Percentiles rank a stretch among this genome's conserved stretches.
phyloP scores from a whole-genome alignment of 352 stramenopile genomes.

The Phytophthora citricola region DNA sequence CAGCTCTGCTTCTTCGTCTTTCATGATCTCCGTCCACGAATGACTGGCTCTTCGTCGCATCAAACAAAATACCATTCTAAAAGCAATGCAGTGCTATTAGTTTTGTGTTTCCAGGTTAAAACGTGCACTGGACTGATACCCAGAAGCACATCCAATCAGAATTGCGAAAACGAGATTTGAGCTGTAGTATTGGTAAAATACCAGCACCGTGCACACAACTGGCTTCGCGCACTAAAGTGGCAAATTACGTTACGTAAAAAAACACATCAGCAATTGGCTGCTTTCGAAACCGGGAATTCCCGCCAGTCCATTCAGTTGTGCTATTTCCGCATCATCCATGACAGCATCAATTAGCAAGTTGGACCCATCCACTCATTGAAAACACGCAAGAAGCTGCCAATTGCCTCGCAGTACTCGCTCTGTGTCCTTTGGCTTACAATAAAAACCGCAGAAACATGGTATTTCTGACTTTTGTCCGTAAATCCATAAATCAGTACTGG shows the following conservation, averaged over 20 bases:
- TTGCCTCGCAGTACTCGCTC: background rate
- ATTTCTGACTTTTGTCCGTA: background rate
- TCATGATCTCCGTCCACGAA: background rate
- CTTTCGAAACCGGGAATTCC: background rate
- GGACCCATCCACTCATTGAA: background rate
- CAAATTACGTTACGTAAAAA: conserved; percentile 20
- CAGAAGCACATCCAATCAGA: background rate
- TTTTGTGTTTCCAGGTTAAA: background rate
- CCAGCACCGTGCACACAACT: background rate
- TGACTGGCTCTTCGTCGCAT: background rate
- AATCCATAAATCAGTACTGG: conserved; percentile 12
- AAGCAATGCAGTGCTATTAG: background rate
- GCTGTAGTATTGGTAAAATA: background rate
- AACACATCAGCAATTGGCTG: conserved; percentile 8
- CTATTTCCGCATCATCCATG: background rate
- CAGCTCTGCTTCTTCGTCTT: background rate
- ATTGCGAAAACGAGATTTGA: background rate
- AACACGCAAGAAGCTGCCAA: background rate
- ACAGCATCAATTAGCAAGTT: background rate
- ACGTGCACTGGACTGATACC: background rate
- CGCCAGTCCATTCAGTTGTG: background rate
- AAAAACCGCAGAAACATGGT: background rate
- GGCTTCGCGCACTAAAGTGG: background rate
- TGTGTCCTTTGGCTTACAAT: background rate
- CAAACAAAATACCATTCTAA: background rate